Conservation (phyloP, 805 yeast species). For the Candida incommunis region DNA sequence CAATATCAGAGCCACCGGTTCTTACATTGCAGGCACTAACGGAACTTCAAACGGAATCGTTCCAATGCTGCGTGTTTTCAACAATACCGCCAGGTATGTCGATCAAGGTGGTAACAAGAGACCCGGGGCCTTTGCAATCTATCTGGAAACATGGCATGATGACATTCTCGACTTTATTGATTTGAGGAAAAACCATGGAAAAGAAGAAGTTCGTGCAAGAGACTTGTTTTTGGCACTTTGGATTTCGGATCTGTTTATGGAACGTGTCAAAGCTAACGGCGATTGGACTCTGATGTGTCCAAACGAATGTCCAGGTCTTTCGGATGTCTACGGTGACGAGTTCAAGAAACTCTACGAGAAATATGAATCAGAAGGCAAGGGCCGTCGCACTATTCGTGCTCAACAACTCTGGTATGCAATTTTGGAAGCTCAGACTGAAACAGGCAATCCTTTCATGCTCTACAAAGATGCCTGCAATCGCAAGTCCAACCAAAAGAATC, state of each 20-base stretch:
- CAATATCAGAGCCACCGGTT: conserved; percentile 69
- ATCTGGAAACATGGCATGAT: conserved; percentile 92
- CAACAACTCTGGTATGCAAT: conserved; percentile 80
- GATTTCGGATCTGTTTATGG: conserved; percentile 90
- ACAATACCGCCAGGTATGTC: conserved; percentile 86
- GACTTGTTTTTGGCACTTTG: conserved; percentile 85
- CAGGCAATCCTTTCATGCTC: conserved; percentile 89
- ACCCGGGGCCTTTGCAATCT: conserved; percentile 91
- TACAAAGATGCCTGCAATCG: conserved; percentile 85
- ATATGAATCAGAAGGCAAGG: conserved; percentile 57
- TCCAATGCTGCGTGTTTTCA: conserved; percentile 87
- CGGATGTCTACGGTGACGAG: conserved; percentile 67
- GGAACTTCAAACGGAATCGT: conserved; percentile 81
- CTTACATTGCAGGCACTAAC: conserved; percentile 72
- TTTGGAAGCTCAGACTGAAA: conserved; percentile 79
- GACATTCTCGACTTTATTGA: conserved; percentile 75
- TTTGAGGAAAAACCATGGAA: conserved; percentile 81
- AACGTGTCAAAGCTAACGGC: conserved; percentile 55
- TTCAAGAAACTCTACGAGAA: conserved; percentile 51
- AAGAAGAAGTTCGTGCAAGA: conserved; percentile 82
- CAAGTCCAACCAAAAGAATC: conserved; percentile 76
- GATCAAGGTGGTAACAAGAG: conserved; percentile 96
- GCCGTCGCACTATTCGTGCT: conserved; percentile 49
- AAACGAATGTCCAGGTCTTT: conserved; percentile 67
- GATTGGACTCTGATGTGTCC: conserved; percentile 87